A percentile compares a stretch with the other conserved stretches of the same genome.
Conservation (phyloP, 2,329 filamentous ascomycete species). For the Aplosporella prunicola region DNA sequence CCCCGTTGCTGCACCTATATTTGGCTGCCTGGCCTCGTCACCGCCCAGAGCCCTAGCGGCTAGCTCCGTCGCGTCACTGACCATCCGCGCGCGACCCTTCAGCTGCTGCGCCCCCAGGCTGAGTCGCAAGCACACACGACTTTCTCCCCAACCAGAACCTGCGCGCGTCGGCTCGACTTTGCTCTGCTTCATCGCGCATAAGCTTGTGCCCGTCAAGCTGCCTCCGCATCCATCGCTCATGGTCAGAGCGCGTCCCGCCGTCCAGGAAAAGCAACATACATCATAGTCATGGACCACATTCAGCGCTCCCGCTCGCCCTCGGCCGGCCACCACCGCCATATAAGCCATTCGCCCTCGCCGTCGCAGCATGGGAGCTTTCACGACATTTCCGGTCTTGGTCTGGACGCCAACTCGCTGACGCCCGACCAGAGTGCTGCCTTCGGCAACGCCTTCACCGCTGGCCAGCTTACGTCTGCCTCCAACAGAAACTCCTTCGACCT, state of each 20-base stretch:
- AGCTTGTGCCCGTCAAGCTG: constrained; percentile 10
- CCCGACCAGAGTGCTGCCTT: constrained; percentile 17
- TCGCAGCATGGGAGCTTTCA: constrained; percentile 48
- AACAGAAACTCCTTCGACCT: constrained; percentile 28
- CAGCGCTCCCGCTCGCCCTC: constrained; percentile 55
- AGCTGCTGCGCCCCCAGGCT: constrained; percentile 12
- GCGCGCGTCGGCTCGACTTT: constrained; percentile 5
- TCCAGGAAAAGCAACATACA: constrained; percentile 24
- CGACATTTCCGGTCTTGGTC: constrained; percentile 49
- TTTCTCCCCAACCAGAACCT: background rate
- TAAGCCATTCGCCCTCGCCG: constrained; percentile 59
- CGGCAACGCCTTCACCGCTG: constrained; percentile 13
- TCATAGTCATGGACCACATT: constrained; percentile 43
- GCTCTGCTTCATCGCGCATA: constrained; percentile 7
- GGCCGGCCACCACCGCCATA: constrained; percentile 49
- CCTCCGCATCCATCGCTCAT: constrained; percentile 14
- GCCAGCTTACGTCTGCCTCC: constrained; percentile 27
- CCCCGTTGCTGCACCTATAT: too few relatives aligned
- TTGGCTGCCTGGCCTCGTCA: too few relatives aligned
- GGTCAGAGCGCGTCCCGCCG: constrained; percentile 19
- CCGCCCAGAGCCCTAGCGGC: too few relatives aligned
- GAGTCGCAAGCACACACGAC: constrained; percentile 11
- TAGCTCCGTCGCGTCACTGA: too few relatives aligned
- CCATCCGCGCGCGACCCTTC: constrained; percentile 4
- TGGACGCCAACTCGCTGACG: constrained; percentile 40